These are phyloP conservation scores for Flaveria sonorensis DNA, from an alignment of 129 eudicot species.

Conservation along the genomic window DNA sequence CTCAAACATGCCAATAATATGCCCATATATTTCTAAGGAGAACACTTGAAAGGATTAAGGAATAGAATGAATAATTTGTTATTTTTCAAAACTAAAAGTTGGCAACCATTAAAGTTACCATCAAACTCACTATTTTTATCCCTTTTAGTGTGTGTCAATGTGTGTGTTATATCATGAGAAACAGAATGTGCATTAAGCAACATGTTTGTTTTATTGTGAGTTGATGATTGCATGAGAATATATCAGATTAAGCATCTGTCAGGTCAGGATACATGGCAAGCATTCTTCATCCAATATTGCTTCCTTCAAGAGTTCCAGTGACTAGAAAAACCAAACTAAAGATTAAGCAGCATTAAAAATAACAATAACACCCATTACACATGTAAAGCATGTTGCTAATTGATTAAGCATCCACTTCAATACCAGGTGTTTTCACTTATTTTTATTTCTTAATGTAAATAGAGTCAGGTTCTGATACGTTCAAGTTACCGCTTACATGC, in stretches of 20 bases:
- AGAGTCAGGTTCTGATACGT: no score
- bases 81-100: background rate
- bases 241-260: background rate
- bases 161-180: constrained; percentile 3
- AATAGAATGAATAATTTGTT: constrained; percentile 16
- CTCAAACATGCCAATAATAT: constrained; percentile 99
- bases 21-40: constrained; percentile 88
- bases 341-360: constrained; percentile 18
- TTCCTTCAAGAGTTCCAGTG: constrained; percentile 80
- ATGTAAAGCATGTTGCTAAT: background rate
- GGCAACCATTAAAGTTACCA: constrained; percentile 13
- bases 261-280: constrained; percentile 82
- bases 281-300: constrained; percentile 86
- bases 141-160: background rate
- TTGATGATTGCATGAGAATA: constrained; percentile 22
- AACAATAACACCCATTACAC: background rate
- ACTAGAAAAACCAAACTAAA: constrained; percentile 49
- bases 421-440: constrained; percentile 7
- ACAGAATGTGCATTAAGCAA: constrained; percentile 7
- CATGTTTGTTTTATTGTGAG: constrained; percentile 8
- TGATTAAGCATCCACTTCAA: background rate
- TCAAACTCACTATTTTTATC: constrained; percentile 8
- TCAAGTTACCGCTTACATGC: no score
- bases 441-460: background rate
- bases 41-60: constrained; percentile 81